phyloP scores from a whole-genome alignment of 179 eudicot species.

The Spinacia oleracea region DNA sequence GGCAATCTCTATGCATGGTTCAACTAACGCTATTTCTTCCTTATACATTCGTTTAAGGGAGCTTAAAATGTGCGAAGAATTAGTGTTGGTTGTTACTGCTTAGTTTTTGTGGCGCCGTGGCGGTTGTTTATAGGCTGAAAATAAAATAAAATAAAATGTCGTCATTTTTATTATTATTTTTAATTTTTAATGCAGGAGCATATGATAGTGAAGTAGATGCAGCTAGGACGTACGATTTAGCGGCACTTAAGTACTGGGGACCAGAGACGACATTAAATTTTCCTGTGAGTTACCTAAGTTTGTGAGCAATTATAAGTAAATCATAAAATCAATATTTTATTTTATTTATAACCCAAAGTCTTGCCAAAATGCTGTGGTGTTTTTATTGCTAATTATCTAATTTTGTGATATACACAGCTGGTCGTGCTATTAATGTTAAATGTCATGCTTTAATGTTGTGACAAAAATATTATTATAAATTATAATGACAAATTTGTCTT shows the following conservation, averaged over 20 bases:
- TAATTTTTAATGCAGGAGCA: conserved; percentile 53
- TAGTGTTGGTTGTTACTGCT: too few relatives aligned
- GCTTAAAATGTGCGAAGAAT: too few relatives aligned
- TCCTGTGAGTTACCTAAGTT: conserved; percentile 51
- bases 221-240: conserved; percentile 85
- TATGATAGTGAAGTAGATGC: conserved; percentile 89
- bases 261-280: conserved; percentile 67
- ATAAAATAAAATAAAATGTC: not conserved
- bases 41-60: too few relatives aligned
- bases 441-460: not conserved
- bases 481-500: not conserved
- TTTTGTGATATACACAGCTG: conserved; percentile 13
- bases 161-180: conserved; percentile 9
- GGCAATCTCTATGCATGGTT: too few relatives aligned
- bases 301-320: conserved; percentile 16
- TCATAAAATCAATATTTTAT: not conserved
- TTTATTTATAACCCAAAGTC: conserved; percentile 7
- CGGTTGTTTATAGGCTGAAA: too few relatives aligned
- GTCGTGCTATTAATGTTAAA: not conserved
- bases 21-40: too few relatives aligned
- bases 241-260: conserved; percentile 97
- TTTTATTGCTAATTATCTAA: conserved; percentile 23
- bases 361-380: not conserved
- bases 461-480: not conserved
- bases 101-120: too few relatives aligned